Percentiles rank a stretch among this genome's conserved stretches.
These are phyloP conservation scores for Leishmania lainsoni DNA, from an alignment of 208 protist species.

Conservation along the genomic window DNA sequence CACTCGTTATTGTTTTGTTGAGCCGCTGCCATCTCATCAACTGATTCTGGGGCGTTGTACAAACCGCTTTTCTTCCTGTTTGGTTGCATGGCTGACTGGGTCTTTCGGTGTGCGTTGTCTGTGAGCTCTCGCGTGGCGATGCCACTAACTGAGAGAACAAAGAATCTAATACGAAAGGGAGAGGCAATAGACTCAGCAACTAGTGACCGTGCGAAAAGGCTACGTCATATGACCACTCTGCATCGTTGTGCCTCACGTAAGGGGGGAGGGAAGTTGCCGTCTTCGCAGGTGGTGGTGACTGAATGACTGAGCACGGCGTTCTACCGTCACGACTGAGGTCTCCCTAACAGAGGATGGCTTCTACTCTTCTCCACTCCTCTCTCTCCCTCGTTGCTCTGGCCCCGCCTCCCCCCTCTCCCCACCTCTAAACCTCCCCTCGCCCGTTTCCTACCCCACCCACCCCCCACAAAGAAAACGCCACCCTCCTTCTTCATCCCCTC, in stretches of 20 bases:
- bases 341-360: neutral
- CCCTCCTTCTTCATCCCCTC: neutral
- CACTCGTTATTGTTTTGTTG: no score
- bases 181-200: neutral
- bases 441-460: neutral
- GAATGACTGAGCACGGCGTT: neutral
- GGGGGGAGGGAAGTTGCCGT: neutral
- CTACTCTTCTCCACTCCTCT: neutral
- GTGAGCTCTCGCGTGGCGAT: neutral
- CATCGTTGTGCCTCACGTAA: neutral
- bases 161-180: neutral
- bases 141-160: neutral
- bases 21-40: no score
- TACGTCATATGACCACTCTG: neutral
- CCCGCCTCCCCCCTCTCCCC: neutral
- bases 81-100: neutral
- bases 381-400: neutral
- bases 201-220: neutral
- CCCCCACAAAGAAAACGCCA: neutral
- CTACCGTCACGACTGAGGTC: neutral
- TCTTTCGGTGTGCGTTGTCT: neutral
- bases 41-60: no score
- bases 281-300: neutral
- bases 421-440: neutral
- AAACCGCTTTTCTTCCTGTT: neutral